A percentile compares a stretch with the other conserved stretches of the same genome.
Evolutionary conservation across 768 basidiomycete species (phyloP).

Genomic region (Porpolomopsis calyptriformis): DNA sequence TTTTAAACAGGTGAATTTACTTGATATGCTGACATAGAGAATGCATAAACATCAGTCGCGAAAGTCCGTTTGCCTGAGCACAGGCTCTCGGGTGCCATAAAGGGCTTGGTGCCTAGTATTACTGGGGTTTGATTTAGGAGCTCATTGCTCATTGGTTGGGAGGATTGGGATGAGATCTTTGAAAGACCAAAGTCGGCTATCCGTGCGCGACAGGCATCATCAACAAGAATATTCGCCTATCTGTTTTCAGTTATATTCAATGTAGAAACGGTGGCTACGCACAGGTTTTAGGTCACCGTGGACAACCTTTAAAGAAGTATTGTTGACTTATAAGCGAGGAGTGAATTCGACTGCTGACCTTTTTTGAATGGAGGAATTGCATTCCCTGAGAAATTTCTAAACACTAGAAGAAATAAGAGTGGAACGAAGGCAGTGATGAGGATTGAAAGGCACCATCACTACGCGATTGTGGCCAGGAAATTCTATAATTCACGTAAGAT

Average conservation of each 20-base stretch:
- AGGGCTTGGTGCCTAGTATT: background rate
- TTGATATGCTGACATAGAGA: background rate
- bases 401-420: background rate
- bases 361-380: background rate
- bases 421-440: background rate
- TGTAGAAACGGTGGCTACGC: background rate
- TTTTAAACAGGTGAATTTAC: background rate
- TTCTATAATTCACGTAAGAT: no score
- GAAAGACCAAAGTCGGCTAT: background rate
- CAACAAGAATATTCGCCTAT: background rate
- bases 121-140: no score
- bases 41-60: background rate
- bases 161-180: background rate
- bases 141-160: background rate
- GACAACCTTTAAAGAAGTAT: background rate
- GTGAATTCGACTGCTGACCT: no score
- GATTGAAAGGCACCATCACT: background rate
- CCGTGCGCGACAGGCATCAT: background rate
- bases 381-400: background rate
- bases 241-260: background rate
- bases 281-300: conserved; percentile 1
- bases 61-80: background rate
- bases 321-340: no score
- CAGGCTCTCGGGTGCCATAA: background rate
- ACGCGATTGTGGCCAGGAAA: background rate